A percentile compares a stretch with the other conserved stretches of the same genome.
These are phyloP conservation scores for Cladosporium sp. DNA, from an alignment of 2,329 filamentous ascomycete genomes.

Conservation along the genomic window DNA sequence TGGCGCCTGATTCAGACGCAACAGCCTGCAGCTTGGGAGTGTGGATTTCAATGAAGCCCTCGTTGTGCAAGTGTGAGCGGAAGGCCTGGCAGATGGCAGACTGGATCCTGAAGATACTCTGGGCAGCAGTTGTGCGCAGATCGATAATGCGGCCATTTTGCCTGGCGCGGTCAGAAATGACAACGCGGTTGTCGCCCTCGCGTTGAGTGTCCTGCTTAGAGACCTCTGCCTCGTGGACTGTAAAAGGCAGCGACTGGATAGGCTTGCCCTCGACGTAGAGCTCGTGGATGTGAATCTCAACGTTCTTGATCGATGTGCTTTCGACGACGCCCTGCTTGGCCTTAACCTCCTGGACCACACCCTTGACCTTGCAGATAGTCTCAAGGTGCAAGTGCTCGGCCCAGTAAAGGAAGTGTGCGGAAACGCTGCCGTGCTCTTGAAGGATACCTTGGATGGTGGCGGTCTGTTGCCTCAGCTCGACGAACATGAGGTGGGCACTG, in stretches of 20 bases:
- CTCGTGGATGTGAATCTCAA: conserved; percentile 72
- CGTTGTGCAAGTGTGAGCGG: conserved; percentile 70
- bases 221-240: conserved; percentile 70
- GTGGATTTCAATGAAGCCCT: conserved; percentile 89
- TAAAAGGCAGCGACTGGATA: conserved; percentile 66
- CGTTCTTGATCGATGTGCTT: conserved; percentile 71
- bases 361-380: conserved; percentile 75
- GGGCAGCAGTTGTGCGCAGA: conserved; percentile 80
- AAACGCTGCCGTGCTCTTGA: conserved; percentile 62
- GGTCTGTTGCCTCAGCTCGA: conserved; percentile 82
- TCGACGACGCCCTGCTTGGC: conserved; percentile 67
- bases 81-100: conserved; percentile 79
- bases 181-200: conserved; percentile 59
- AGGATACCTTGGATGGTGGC: conserved; percentile 84
- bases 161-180: conserved; percentile 72
- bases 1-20: conserved; percentile 87
- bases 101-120: conserved; percentile 85
- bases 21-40: conserved; percentile 89
- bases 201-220: conserved; percentile 58
- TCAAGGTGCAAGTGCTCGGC: conserved; percentile 80
- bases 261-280: conserved; percentile 64
- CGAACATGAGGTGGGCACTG: conserved; percentile 79
- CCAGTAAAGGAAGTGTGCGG: conserved; percentile 80
- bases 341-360: conserved; percentile 70
- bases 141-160: conserved; percentile 79